Percentiles rank a stretch among this genome's conserved stretches.
These are phyloP conservation scores for Pestalotiopsis sp. DNA, from an alignment of 2,329 filamentous ascomycete genomes.

Conservation along the genomic window DNA sequence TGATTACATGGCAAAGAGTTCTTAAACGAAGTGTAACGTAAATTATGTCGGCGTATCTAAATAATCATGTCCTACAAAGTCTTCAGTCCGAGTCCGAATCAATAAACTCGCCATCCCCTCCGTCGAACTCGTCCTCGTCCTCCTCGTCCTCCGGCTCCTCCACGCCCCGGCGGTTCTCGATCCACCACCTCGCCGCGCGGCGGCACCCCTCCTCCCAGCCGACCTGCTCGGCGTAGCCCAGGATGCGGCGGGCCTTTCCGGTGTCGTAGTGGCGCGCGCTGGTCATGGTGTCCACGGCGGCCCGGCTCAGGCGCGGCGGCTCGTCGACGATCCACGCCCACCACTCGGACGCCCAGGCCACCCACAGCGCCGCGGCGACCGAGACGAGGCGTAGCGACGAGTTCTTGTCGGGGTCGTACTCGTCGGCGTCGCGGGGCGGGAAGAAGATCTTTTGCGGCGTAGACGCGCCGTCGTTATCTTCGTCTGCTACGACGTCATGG, in stretches of 20 bases:
- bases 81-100: not conserved
- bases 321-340: slow-evolving; percentile 1
- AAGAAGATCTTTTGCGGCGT: not conserved
- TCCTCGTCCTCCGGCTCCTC: not conserved
- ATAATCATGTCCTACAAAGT: too few relatives aligned
- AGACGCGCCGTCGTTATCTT: not conserved
- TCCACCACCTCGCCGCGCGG: not conserved
- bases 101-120: not conserved
- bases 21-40: too few relatives aligned
- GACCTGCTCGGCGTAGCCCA: not conserved
- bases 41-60: too few relatives aligned
- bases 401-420: not conserved
- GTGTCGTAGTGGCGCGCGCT: not conserved
- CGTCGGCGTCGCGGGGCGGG: not conserved
- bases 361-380: not conserved
- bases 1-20: too few relatives aligned
- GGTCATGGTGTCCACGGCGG: not conserved
- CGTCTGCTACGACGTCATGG: not conserved
- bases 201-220: slow-evolving; percentile 8
- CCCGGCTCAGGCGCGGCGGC: not conserved
- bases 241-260: not conserved
- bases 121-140: not conserved
- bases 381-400: not conserved
- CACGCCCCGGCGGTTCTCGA: not conserved
- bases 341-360: not conserved